Conservation (phyloP, 495 filamentous ascomycete genomes). For the Penicillium verhagenii region DNA sequence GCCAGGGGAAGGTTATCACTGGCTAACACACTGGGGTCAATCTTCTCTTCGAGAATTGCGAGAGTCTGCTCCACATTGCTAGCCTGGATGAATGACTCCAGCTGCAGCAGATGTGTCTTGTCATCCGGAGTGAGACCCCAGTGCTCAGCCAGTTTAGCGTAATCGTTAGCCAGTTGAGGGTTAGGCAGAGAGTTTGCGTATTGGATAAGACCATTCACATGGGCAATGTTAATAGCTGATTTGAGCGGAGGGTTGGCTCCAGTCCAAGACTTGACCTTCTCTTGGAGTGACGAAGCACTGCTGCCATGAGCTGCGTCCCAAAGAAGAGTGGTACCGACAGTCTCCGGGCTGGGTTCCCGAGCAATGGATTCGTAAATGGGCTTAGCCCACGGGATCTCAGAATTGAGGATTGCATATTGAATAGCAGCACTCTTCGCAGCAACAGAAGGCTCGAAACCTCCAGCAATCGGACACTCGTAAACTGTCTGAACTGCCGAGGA, state of each 20-base stretch:
- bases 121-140: conserved; percentile 62
- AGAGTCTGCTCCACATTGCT: conserved; percentile 67
- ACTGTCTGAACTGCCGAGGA: conserved; percentile 39
- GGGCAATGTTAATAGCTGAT: conserved; percentile 58
- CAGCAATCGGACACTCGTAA: conserved; percentile 57
- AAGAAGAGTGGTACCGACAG: conserved; percentile 67
- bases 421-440: conserved; percentile 52
- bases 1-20: conserved; percentile 61
- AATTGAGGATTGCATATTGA: conserved; percentile 54
- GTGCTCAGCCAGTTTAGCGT: conserved; percentile 60
- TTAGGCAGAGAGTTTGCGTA: conserved; percentile 69
- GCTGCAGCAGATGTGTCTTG: conserved; percentile 67
- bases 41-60: conserved; percentile 59
- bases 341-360: conserved; percentile 47
- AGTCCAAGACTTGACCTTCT: conserved; percentile 56
- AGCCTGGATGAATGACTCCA: conserved; percentile 70
- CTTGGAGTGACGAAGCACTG: conserved; percentile 65
- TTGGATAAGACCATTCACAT: conserved; percentile 72
- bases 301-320: conserved; percentile 74
- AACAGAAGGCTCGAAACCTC: conserved; percentile 36
- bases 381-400: conserved; percentile 62
- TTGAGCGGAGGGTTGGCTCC: conserved; percentile 38
- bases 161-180: conserved; percentile 70
- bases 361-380: conserved; percentile 60
- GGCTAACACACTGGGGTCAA: conserved; percentile 48